Evolutionary conservation across 306 rosid genomes (phyloP).

Genomic region (Psophocarpus tetragonolobus): DNA sequence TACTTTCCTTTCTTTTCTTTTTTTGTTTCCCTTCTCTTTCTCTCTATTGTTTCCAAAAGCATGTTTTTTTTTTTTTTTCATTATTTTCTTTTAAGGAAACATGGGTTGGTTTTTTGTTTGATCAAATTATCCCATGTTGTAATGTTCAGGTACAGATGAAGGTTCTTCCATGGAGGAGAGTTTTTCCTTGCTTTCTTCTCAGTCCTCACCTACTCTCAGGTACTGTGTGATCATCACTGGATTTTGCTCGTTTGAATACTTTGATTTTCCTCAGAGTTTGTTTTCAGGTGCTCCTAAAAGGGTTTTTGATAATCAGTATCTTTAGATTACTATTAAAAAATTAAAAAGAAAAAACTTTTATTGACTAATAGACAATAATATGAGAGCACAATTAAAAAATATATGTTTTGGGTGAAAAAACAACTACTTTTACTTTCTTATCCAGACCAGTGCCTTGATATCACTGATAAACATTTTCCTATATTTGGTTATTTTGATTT

Average conservation of each 20-base stretch:
- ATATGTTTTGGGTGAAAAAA: too few relatives aligned
- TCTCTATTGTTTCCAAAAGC: background rate
- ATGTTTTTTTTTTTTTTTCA: background rate
- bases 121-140: background rate
- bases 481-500: background rate
- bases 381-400: too few relatives aligned
- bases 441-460: too few relatives aligned
- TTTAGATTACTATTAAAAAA: too few relatives aligned
- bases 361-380: too few relatives aligned
- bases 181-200: constrained; percentile 39
- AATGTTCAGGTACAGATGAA: constrained; percentile 41
- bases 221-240: background rate
- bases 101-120: background rate
- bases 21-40: constrained; percentile 1
- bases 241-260: background rate
- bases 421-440: too few relatives aligned
- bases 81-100: background rate
- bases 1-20: background rate
- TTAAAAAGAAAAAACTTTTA: too few relatives aligned
- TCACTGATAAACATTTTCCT: too few relatives aligned
- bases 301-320: too few relatives aligned
- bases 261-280: background rate
- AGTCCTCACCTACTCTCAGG: constrained; percentile 42
- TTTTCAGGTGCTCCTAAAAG: background rate
- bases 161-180: constrained; percentile 42